Evolutionary conservation across 106 monocot genomes (phyloP).

Genomic region (Posidonia australis): DNA sequence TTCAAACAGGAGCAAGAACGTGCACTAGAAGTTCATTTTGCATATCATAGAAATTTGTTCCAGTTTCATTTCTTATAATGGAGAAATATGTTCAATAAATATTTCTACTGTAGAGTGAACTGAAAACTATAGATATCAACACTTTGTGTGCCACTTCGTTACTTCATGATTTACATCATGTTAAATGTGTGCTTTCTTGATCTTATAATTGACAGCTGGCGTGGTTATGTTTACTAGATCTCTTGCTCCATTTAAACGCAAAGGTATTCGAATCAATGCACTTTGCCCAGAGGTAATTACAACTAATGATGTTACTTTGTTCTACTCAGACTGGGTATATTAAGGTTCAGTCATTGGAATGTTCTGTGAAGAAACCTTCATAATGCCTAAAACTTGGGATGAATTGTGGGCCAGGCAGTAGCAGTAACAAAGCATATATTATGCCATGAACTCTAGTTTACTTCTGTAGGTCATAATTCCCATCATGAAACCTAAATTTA

Average conservation of each 20-base stretch:
- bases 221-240: conserved; percentile 90
- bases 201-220: conserved; percentile 45
- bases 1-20: no score
- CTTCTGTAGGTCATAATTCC: no score
- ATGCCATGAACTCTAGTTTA: no score
- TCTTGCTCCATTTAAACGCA: conserved; percentile 60
- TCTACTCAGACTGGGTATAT: neutral
- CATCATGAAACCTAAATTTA: no score
- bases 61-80: no score
- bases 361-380: neutral
- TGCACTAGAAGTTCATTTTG: no score
- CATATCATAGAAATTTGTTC: no score
- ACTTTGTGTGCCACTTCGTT: neutral
- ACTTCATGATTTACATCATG: neutral
- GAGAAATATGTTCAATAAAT: no score
- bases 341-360: neutral
- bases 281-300: conserved; percentile 84
- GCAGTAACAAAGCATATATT: no score
- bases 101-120: no score
- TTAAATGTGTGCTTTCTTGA: neutral
- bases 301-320: neutral
- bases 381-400: neutral
- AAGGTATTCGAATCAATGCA: conserved; percentile 80
- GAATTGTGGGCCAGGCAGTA: no score
- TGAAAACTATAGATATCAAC: no score